phyloP scores from a whole-genome alignment of 257 asterid genomes.

The Solanum lycopersicoides region DNA sequence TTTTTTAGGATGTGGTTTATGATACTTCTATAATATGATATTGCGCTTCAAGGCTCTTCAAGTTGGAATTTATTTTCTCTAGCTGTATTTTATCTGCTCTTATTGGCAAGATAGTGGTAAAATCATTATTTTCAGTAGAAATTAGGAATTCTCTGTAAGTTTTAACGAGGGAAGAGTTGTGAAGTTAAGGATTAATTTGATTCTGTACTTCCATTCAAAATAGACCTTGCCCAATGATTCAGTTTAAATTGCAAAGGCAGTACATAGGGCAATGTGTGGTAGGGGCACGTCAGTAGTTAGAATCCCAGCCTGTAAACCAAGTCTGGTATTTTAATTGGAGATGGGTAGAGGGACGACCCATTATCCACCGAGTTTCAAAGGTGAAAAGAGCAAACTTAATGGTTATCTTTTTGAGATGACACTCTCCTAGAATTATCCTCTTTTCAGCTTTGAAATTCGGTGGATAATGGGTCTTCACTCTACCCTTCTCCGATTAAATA shows the following conservation, averaged over 20 bases:
- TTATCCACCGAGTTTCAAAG: background rate
- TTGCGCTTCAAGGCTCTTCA: background rate
- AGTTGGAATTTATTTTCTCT: background rate
- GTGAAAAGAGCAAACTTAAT: background rate
- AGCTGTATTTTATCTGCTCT: background rate
- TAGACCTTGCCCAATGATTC: background rate
- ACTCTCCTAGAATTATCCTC: background rate
- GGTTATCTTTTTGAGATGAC: background rate
- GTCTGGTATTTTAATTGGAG: background rate
- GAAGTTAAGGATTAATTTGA: background rate
- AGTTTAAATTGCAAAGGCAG: background rate
- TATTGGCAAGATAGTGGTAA: background rate
- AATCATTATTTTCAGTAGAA: background rate
- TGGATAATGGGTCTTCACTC: background rate
- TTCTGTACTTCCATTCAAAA: background rate
- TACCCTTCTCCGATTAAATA: background rate
- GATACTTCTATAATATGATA: background rate
- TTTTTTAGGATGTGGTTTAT: background rate
- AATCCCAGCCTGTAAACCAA: background rate
- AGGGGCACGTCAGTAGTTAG: background rate
- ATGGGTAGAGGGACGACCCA: background rate
- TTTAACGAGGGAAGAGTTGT: background rate
- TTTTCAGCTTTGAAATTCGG: background rate
- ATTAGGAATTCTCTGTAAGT: background rate
- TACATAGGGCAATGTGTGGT: background rate